Evolutionary conservation across 2,329 filamentous ascomycete species (phyloP), one percentile per base, ranked within the genome.

Genomic region (Orbilia blumenaviensis): DNA sequence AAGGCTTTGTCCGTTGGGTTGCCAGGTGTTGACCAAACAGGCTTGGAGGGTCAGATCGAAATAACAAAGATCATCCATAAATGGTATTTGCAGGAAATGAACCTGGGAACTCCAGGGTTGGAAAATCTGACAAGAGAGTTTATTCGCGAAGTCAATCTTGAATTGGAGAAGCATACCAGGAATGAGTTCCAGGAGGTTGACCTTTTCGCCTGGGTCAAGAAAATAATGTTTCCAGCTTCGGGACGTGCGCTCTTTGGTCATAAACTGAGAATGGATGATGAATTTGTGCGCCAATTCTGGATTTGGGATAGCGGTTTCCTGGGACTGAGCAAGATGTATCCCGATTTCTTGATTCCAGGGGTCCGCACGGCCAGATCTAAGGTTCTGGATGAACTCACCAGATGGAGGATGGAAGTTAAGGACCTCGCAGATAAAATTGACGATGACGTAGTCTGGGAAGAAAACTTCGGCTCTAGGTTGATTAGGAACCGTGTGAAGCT

Each of bases 281-380:
- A 75, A 9, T 12, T 75, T 5, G 46, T 23, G 5, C 6, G 46
- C 1, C 29, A 68, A 21, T 75, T 75, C 21, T 75, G 71, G 71
- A 63, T 58, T 5, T 75, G 71, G 71, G 71, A 75, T 42, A 44
- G 23, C 5, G 44, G 29, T 7, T 75, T 75, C 23, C 25, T 75
- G 36, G 25, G 44, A n/a, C 25, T 75, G 42, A 41, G 16, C 8
- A 75, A 68, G 21, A 34, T 68, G n/a, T 75, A 64, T 14, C 71
- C 71, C 14, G 71, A 75, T 14, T 75, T 68, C 29, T 34, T 75
- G 46, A 75, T 75, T 27, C 71, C 71, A 10, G 71, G 71, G 3
- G 71, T 63, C 2, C 60, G 71, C 5, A 48, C 56, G 1, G 48
- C 71, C 6, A 62, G 71, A n/a, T 16, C 29, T 7, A 54, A 41